Conservation (phyloP, 805 yeast genomes). For the Candida taoyuanica region DNA sequence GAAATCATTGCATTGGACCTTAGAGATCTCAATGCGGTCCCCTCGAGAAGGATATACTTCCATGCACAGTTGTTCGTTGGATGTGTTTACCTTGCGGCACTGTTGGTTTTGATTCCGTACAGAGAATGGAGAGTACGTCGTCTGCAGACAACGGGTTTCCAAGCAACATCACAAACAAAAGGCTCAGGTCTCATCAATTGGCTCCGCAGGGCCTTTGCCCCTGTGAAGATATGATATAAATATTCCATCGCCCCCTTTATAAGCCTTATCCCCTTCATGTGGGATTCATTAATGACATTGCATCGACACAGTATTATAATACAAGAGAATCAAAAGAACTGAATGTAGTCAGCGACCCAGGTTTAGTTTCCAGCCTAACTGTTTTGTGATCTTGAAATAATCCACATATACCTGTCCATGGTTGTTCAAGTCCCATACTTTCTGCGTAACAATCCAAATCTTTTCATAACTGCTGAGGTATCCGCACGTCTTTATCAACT, state of each 20-base stretch:
- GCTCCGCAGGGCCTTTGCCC: slow-evolving; percentile 13
- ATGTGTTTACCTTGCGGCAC: slow-evolving; percentile 38
- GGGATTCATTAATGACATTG: too few relatives aligned
- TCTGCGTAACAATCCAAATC: slow-evolving; percentile 34
- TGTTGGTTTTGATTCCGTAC: slow-evolving; percentile 39
- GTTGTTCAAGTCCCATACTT: slow-evolving; percentile 35
- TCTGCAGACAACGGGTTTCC: slow-evolving; percentile 21
- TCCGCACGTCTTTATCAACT: slow-evolving; percentile 27
- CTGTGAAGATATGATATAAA: slow-evolving; percentile 7
- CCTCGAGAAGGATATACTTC: slow-evolving; percentile 40
- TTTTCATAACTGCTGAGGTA: slow-evolving; percentile 32
- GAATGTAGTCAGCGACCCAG: slow-evolving; percentile 19
- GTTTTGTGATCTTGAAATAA: slow-evolving; percentile 37
- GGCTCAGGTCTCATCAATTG: slow-evolving; percentile 7
- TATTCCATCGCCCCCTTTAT: too few relatives aligned
- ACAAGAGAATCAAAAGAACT: neutral
- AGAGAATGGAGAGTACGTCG: slow-evolving; percentile 49
- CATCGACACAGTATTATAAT: neutral
- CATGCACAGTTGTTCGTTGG: slow-evolving; percentile 62
- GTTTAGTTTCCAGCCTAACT: slow-evolving; percentile 36
- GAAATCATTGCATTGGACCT: slow-evolving; percentile 54
- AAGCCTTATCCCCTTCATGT: too few relatives aligned
- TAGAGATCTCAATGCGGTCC: slow-evolving; percentile 25
- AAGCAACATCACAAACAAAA: neutral
- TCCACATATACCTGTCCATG: slow-evolving; percentile 34